Evolutionary conservation across 495 filamentous ascomycete species (phyloP), one percentile per base, ranked within the genome.

Genomic region (Immersiella caudata): DNA sequence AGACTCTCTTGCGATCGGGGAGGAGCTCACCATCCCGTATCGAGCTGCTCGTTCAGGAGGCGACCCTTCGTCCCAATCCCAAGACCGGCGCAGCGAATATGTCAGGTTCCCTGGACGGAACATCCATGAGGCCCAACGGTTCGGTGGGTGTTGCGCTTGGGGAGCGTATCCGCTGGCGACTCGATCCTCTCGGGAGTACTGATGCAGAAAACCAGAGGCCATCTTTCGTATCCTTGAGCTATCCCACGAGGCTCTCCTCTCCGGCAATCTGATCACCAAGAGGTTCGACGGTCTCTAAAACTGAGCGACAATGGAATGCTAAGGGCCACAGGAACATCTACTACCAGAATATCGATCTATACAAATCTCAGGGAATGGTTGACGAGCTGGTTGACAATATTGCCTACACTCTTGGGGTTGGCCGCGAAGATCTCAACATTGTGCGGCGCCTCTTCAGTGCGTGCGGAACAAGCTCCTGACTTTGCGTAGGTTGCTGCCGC

Each of bases 381-480:
- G 88, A 98, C 71, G 78, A 79, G 1, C 86, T 94, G 66, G 83
- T 98, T 1, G 93, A 99, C 71, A 92, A 94, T 68, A 79, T 99
- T 54, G 92, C 94, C 0, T 89, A 85, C 66, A 97, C 94, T 0
- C 86, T 94, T 52, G 81, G 83, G 14, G 75, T 92, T 11, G 81
- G 84, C 20, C 83, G 92, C 62, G 77, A 80, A 52, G 79, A 80
- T 21, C 78, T 95, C 16, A 90, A 90, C 66, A 87, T 95, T 58
- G 90, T 90, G 71, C 4, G 9, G 16, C 40, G 11, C 5, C 4
- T 58, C 83, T 16, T 62, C 8, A 1, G 22, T 5, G 21, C 0
- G 8, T 29, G 8, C 18, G 4, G 0, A 5, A 50, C 9, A 1
- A 20, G 1, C 14, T 24, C 0, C 12, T 12, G 3, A 50, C 62